Evolutionary conservation across 352 stramenopile species (phyloP), one percentile per base, ranked within the genome.

Genomic region (Globisporangium emineosum): DNA sequence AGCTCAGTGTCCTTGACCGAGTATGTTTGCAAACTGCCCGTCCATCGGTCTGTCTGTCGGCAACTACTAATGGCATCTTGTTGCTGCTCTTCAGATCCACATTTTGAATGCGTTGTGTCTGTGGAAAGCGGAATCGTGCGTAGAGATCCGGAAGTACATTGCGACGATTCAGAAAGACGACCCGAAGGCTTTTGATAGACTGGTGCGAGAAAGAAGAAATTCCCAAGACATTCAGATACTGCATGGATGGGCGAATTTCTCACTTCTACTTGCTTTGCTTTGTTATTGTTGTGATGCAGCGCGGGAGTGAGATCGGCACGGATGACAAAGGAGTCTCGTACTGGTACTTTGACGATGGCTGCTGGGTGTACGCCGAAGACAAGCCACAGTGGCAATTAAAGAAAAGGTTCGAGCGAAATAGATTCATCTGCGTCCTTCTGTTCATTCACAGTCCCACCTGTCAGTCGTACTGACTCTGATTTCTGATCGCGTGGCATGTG

Each of bases 261-360:
- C n/a, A n/a, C n/a, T n/a, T n/a, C n/a, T n/a, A n/a, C n/a, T n/a
- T n/a, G n/a, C n/a, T n/a, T n/a, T n/a, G n/a, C n/a, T n/a, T n/a
- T 52, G 19, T 5, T 58, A 40, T 13, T 47, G 33, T 45, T 60
- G 27, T 62, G 29, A 65, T 54, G 62, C 49, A 95, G 87, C 70
- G 85, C 57, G 71, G 70, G 33, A 83, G 78, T 30, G 76, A 85
- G 15, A 82, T 94, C 32, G 87, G 87, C 47, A 83, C 75, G 29
- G 87, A 96, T 54, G 87, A 96, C 52, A 73, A 82, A 6, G 85
- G 85, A 10, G 67, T 81, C 1, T 76, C 80, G 43, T 96, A 96
- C 63, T 96, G 85, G 87, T 92, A 94, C 70, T 94, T 94, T 67
- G 74, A 88, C 57, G 87, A 96, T 66, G 81, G 65, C 51, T 93